Evolutionary conservation across 2,329 filamentous ascomycete genomes (phyloP).

Genomic region (Hymenoscyphus linearis): DNA sequence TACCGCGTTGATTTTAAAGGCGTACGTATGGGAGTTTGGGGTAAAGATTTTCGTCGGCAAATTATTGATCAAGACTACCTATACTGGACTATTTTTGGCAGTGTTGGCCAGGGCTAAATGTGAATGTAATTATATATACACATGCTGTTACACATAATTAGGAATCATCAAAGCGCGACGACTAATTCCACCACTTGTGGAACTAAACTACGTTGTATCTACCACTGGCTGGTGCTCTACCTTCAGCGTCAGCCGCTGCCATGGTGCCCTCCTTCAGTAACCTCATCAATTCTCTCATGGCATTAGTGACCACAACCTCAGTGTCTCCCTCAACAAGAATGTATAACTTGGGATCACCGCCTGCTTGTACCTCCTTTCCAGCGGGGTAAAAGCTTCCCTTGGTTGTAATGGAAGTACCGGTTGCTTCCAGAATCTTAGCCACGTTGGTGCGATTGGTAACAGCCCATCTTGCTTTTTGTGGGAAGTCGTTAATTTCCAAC

Average conservation of each 20-base stretch:
- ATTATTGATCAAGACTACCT: background rate
- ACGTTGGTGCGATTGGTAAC: conserved; percentile 98
- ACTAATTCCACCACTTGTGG: background rate
- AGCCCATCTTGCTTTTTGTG: conserved; percentile 96
- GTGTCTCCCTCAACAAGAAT: conserved; percentile 97
- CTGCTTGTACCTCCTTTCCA: conserved; percentile 72
- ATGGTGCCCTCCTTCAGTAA: conserved; percentile 86
- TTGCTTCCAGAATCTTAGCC: conserved; percentile 92
- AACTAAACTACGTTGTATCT: conserved; percentile 78
- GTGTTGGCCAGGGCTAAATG: background rate
- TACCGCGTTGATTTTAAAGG: background rate
- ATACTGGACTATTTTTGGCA: background rate
- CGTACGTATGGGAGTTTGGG: background rate
- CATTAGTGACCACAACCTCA: conserved; percentile 83
- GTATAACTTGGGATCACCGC: conserved; percentile 87
- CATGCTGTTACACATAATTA: background rate
- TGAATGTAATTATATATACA: background rate
- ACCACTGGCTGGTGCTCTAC: conserved; percentile 69
- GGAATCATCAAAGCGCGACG: background rate
- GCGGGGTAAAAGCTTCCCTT: conserved; percentile 86
- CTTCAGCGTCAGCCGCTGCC: conserved; percentile 82
- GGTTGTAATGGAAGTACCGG: conserved; percentile 92
- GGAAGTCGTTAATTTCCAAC: conserved; percentile 98
- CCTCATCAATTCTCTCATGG: conserved; percentile 84
- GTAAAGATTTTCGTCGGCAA: background rate